Percentiles rank a stretch among this genome's conserved stretches.
Evolutionary conservation across 2,329 filamentous ascomycete species (phyloP).

Genomic region (Xylariaceae sp.): DNA sequence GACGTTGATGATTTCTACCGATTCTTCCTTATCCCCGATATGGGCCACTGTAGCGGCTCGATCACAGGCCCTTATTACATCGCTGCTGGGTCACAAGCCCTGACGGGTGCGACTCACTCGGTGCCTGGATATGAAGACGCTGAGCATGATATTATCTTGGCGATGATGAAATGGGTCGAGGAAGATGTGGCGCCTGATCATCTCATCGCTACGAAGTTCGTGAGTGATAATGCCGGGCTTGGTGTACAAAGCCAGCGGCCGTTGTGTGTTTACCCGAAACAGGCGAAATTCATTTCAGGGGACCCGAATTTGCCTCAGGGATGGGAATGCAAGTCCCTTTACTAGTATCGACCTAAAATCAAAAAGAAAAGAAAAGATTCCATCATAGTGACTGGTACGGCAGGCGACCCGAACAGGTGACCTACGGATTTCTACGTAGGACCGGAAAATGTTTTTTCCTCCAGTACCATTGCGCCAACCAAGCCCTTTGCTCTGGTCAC

Average conservation of each 20-base stretch:
- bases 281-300: slow-evolving; percentile 26
- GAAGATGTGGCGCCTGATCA: slow-evolving; percentile 25
- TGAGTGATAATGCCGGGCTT: slow-evolving; percentile 20
- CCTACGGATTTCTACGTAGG: too few species aligned
- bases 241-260: slow-evolving; percentile 28
- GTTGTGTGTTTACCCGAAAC: slow-evolving; percentile 29
- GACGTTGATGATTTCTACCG: slow-evolving; percentile 46
- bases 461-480: too few species aligned
- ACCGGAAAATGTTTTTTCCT: too few species aligned
- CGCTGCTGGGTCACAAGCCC: slow-evolving; percentile 28
- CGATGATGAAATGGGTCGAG: slow-evolving; percentile 40
- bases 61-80: slow-evolving; percentile 34
- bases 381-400: too few species aligned
- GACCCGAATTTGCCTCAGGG: slow-evolving; percentile 22
- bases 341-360: slow-evolving; percentile 7
- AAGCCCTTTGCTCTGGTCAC: too few species aligned
- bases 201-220: slow-evolving; percentile 31
- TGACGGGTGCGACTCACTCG: slow-evolving; percentile 28
- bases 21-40: slow-evolving; percentile 49
- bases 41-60: slow-evolving; percentile 43
- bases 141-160: slow-evolving; percentile 35
- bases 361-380: too few species aligned
- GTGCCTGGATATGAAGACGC: slow-evolving; percentile 37
- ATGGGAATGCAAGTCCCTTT: slow-evolving; percentile 27
- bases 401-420: too few species aligned